Evolutionary conservation across 495 filamentous ascomycete genomes (phyloP).

Genomic region (Sphaerosporella brunnea): DNA sequence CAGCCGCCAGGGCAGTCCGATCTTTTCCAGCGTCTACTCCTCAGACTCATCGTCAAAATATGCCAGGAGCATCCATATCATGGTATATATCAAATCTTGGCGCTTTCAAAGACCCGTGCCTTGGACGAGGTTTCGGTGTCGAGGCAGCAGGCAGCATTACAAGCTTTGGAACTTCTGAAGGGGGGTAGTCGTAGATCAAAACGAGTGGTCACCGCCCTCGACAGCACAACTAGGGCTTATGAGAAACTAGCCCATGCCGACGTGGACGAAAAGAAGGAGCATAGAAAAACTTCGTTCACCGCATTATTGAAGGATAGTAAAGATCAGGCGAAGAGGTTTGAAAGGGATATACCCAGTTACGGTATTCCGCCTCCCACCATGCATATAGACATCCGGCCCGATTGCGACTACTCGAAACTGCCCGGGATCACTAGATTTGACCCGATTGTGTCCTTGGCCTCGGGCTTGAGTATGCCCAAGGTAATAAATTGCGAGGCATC

Average conservation of each 20-base stretch:
- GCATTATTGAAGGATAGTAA: neutral
- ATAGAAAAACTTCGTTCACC: neutral
- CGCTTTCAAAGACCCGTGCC: slow-evolving; percentile 46
- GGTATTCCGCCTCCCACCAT: slow-evolving; percentile 79
- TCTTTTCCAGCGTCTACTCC: slow-evolving; percentile 58
- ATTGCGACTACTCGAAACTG: slow-evolving; percentile 56
- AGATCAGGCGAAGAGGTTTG: slow-evolving; percentile 28
- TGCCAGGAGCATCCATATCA: slow-evolving; percentile 89
- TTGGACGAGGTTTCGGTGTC: slow-evolving; percentile 57
- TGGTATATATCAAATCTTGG: slow-evolving; percentile 88
- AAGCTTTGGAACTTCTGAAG: slow-evolving; percentile 43
- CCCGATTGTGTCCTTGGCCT: slow-evolving; percentile 61
- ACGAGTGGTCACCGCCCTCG: slow-evolving; percentile 41
- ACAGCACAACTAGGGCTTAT: slow-evolving; percentile 56
- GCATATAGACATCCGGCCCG: slow-evolving; percentile 54
- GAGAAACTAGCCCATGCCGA: slow-evolving; percentile 53
- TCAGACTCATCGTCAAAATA: slow-evolving; percentile 53
- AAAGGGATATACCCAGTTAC: slow-evolving; percentile 37
- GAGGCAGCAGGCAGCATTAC: slow-evolving; percentile 51
- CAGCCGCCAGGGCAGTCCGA: no score
- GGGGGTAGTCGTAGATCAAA: slow-evolving; percentile 24
- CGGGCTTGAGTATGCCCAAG: slow-evolving; percentile 79
- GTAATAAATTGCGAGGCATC: slow-evolving; percentile 61
- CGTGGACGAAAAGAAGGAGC: slow-evolving; percentile 8
- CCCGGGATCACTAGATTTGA: slow-evolving; percentile 53